Evolutionary conservation across 2,329 filamentous ascomycete genomes (phyloP).

Genomic region (Ilyonectria sp.): DNA sequence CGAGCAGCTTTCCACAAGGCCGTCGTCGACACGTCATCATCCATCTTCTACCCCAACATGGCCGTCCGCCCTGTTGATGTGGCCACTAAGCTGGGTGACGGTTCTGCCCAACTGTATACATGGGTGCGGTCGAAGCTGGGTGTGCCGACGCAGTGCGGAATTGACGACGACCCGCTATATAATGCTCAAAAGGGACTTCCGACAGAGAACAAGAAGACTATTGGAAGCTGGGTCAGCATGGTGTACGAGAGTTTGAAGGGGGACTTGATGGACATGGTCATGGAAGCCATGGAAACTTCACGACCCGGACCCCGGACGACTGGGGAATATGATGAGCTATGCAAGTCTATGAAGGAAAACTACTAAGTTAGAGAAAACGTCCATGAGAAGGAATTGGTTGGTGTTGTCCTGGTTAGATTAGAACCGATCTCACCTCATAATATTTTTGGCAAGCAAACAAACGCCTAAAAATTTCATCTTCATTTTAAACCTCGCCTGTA

Average conservation of each 20-base stretch:
- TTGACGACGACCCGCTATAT: slow-evolving; percentile 51
- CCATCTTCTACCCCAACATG: slow-evolving; percentile 48
- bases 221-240: slow-evolving; percentile 51
- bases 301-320: slow-evolving; percentile 37
- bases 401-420: neutral
- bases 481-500: too few species aligned
- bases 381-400: neutral
- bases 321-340: slow-evolving; percentile 44
- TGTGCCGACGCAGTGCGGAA: slow-evolving; percentile 50
- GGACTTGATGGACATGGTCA: slow-evolving; percentile 48
- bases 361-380: slow-evolving; percentile 11
- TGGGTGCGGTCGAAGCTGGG: slow-evolving; percentile 49
- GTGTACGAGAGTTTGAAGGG: slow-evolving; percentile 51
- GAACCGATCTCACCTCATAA: slow-evolving; percentile 34
- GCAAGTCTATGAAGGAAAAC: slow-evolving; percentile 31
- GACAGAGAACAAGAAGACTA: slow-evolving; percentile 50
- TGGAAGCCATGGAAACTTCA: slow-evolving; percentile 44
- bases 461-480: neutral
- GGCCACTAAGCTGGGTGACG: slow-evolving; percentile 49
- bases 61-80: slow-evolving; percentile 41
- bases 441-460: neutral
- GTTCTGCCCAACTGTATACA: slow-evolving; percentile 49
- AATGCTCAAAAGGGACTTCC: slow-evolving; percentile 40
- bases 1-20: slow-evolving; percentile 37
- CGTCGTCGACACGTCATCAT: slow-evolving; percentile 37